Evolutionary conservation across 345 rosid species (phyloP).

Genomic region (Bruguiera parviflora): DNA sequence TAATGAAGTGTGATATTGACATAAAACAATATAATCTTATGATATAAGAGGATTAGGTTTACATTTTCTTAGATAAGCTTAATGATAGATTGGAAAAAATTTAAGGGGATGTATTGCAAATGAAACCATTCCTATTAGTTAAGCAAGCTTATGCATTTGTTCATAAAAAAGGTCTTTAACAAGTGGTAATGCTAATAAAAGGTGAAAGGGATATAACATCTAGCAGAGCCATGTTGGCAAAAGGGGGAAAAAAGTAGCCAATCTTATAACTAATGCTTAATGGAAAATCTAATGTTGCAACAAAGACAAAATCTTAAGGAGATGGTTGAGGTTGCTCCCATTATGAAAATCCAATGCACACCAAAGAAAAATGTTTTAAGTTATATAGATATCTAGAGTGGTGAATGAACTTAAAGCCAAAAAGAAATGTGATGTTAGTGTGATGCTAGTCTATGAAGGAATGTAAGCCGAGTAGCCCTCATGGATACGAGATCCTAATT

Average conservation of each 20-base stretch:
- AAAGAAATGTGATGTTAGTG: not conserved
- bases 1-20: no score
- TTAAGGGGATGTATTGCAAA: no score
- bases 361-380: not conserved
- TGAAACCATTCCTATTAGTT: no score
- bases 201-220: not conserved
- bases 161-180: no score
- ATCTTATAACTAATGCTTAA: not conserved
- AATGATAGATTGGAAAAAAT: not conserved
- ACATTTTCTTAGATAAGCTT: not conserved
- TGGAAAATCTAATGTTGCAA: not conserved
- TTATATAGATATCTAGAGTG: not conserved
- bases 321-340: not conserved
- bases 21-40: not conserved
- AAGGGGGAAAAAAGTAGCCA: rapidly evolving
- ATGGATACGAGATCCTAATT: not conserved
- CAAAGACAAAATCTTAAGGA: not conserved
- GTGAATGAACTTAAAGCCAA: not conserved
- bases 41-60: not conserved
- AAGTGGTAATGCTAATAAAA: no score
- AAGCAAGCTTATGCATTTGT: no score
- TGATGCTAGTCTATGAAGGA: no score
- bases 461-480: rapidly evolving
- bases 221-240: not conserved
- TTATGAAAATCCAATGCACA: not conserved